phyloP scores from a whole-genome alignment of 495 filamentous ascomycete genomes.

The Acidiella bohemica region DNA sequence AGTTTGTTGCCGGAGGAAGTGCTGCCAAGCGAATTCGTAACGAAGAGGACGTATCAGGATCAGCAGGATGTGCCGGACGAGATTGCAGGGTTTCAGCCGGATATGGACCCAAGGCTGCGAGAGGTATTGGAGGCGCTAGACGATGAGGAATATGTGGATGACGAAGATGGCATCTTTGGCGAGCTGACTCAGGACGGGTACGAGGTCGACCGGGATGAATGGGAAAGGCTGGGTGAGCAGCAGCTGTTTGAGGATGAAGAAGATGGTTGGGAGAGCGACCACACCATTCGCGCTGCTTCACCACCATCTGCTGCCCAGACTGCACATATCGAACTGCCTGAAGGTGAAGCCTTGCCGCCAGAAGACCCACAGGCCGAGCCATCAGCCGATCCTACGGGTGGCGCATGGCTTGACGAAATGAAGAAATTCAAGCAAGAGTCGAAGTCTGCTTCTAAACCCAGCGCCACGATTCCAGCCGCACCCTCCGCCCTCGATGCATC shows the following conservation, averaged over 20 bases:
- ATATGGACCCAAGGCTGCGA: constrained; percentile 90
- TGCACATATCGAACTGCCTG: constrained; percentile 2
- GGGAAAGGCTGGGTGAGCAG: constrained; percentile 29
- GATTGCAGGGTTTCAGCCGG: constrained; percentile 84
- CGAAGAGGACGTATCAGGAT: constrained; percentile 70
- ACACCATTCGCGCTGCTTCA: constrained; percentile 56
- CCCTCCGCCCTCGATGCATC: constrained; percentile 60
- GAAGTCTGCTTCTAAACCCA: constrained; percentile 30
- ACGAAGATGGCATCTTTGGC: constrained; percentile 60
- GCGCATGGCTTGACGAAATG: constrained; percentile 80
- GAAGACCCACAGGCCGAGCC: constrained; percentile 21
- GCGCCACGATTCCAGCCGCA: constrained; percentile 28
- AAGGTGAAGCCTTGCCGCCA: constrained; percentile 11
- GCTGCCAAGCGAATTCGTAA: constrained; percentile 55
- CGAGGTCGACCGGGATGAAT: constrained; percentile 58
- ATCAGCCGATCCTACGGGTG: constrained; percentile 31
- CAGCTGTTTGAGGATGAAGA: constrained; percentile 44
- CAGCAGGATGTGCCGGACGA: constrained; percentile 87
- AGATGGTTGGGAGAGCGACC: constrained; percentile 85
- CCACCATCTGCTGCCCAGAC: constrained; percentile 3
- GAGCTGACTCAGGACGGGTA: constrained; percentile 59
- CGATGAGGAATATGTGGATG: constrained; percentile 91
- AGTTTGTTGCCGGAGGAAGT: constrained; percentile 52
- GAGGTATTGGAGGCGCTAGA: constrained; percentile 92
- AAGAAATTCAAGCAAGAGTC: constrained; percentile 65